phyloP scores from a whole-genome alignment of 2,329 filamentous ascomycete species.

The Diplodia mutila region DNA sequence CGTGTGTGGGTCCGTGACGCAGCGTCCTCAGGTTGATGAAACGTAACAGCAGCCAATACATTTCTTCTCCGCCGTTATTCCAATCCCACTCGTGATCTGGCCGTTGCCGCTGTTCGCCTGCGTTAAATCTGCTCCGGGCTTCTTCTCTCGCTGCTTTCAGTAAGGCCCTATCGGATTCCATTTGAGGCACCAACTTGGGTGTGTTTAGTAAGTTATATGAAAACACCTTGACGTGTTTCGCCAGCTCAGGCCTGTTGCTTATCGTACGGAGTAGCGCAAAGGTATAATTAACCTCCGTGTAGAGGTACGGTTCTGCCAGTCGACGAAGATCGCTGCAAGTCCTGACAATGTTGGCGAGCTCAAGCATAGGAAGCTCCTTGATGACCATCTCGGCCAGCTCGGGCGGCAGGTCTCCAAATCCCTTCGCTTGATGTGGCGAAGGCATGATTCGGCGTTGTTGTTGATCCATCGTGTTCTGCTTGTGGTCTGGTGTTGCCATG shows the following conservation, averaged over 20 bases:
- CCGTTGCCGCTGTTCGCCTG: no score
- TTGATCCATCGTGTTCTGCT: not conserved
- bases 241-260: not conserved
- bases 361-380: not conserved
- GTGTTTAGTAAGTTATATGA: not conserved
- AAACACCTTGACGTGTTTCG: not conserved
- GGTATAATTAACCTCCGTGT: not conserved
- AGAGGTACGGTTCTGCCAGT: not conserved
- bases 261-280: not conserved
- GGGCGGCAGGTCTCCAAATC: not conserved
- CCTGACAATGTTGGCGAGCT: not conserved
- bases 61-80: no score
- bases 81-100: no score
- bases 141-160: not conserved
- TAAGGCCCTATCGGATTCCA: not conserved
- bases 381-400: not conserved
- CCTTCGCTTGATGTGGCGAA: not conserved
- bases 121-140: no score
- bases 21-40: not conserved
- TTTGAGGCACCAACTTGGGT: not conserved
- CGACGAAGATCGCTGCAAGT: not conserved
- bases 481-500: not conserved
- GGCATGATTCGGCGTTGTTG: not conserved
- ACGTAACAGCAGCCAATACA: not conserved
- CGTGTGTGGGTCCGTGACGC: not conserved